Evolutionary conservation across 1,139 yeast species (phyloP), one percentile per base, ranked within the genome.

Genomic region (Candida dubliniensis): DNA sequence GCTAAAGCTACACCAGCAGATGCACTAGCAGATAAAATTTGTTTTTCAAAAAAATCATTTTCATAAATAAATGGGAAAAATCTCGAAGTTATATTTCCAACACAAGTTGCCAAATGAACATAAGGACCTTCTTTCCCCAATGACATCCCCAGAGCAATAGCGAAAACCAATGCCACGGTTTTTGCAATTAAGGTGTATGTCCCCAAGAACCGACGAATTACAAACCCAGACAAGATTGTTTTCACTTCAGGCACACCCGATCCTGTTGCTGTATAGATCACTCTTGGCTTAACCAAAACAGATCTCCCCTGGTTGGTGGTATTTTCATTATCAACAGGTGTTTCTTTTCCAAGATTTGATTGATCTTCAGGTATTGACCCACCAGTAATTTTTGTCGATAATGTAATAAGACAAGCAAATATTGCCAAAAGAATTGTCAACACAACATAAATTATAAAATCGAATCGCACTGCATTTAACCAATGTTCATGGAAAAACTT

Each of bases 81-180:
- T 38, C 87, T 67, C 36, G 82, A 69, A 6, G 76, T 59, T 33
- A 82, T 71, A 55, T 82, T 82, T 1, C 87, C 88, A 11, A 81
- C 82, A 52, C 84, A 79, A 1, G 87, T 76, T 0, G 89, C 86
- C 46, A 82, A 70, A 59, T 83, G 89, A 29, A 83, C 89, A 58
- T 79, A 82, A 0, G 89, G 89, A 2, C 87, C 89, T 53, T 83
- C 89, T 61, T 84, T 84, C 0, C 89, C 89, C 14, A 83, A 66
- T 12, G 82, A 67, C 67, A 82, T 66, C 0, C 88, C 88, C 0
- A 87, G 80, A 0, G 87, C 84, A 43, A 83, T 81, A 1, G 86
- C 82, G 32, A 81, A 67, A 2, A 81, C 66, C 33, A 82, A 60
- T 0, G 82, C 79, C 4, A 69, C 51, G 0, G 82, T 69, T 57